phyloP scores from a whole-genome alignment of 768 basidiomycete species.

The Cyclocybe cylindracea region DNA sequence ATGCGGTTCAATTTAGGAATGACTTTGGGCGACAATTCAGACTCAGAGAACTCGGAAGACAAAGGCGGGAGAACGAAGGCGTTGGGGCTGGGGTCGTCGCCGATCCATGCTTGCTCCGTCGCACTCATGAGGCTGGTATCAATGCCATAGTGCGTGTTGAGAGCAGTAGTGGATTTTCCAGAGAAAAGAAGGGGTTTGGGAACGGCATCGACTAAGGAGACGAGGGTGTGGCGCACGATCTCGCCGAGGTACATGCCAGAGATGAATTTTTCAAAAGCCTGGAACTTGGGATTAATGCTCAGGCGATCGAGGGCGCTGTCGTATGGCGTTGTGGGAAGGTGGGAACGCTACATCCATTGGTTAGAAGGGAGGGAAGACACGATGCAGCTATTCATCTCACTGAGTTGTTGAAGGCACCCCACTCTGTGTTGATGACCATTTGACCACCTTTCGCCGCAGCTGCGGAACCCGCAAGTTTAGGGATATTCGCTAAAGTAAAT shows the following conservation, averaged over 20 bases:
- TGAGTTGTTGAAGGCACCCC: constrained; percentile 97
- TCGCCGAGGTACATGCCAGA: constrained; percentile 99
- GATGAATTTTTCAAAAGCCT: constrained; percentile 97
- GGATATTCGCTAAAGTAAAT: constrained; percentile 60
- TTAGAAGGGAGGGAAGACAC: not conserved
- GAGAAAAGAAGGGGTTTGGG: constrained; percentile 75
- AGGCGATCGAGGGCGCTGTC: constrained; percentile 92
- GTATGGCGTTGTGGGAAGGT: constrained; percentile 85
- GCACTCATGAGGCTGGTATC: constrained; percentile 93
- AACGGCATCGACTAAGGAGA: constrained; percentile 77
- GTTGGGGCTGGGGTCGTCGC: constrained; percentile 29
- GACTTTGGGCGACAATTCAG: constrained; percentile 29
- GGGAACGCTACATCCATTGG: constrained; percentile 55
- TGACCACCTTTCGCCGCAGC: constrained; percentile 61
- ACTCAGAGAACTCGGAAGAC: constrained; percentile 30
- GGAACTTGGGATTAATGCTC: constrained; percentile 90
- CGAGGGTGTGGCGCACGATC: constrained; percentile 81
- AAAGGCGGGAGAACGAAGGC: constrained; percentile 37
- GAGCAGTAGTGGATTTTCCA: constrained; percentile 65
- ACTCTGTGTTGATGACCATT: constrained; percentile 98
- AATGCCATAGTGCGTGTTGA: constrained; percentile 93
- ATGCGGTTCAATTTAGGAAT: constrained; percentile 51
- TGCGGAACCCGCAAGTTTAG: constrained; percentile 72
- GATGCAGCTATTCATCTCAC: constrained; percentile 39
- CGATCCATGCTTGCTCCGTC: constrained; percentile 76